Conservation (phyloP, 164 flowering plant genomes). For the Umbellularia californica region DNA sequence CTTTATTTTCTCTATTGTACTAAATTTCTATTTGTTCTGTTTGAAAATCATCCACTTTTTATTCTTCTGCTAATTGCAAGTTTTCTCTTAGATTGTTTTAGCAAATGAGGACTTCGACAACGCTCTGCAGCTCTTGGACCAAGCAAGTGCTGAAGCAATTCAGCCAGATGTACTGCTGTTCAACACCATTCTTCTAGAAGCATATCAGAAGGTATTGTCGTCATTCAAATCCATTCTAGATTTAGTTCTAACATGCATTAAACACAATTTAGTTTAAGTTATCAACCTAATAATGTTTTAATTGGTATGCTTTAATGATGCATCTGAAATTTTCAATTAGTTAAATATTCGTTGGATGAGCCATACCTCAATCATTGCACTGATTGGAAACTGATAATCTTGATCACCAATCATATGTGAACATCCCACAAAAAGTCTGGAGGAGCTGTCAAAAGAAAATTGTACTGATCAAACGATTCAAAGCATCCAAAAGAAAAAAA, state of each 20-base stretch:
- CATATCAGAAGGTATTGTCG: constrained; percentile 45
- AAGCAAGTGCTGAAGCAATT: constrained; percentile 40
- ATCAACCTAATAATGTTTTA: neutral
- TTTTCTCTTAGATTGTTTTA: constrained; percentile 41
- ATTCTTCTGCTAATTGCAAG: neutral
- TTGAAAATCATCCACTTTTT: neutral
- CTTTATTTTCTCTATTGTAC: too few relatives aligned
- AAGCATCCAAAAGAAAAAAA: too few relatives aligned
- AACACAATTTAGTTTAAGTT: neutral
- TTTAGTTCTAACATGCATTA: neutral
- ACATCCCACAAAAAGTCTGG: neutral
- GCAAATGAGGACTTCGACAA: constrained; percentile 44
- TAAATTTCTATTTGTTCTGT: neutral
- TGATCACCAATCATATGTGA: neutral
- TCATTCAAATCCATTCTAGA: neutral
- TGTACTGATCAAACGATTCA: too few relatives aligned
- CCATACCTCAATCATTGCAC: neutral
- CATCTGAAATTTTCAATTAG: neutral
- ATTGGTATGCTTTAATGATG: too few relatives aligned
- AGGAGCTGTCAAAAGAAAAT: too few relatives aligned
- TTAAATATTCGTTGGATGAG: too few relatives aligned
- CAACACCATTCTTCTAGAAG: constrained; percentile 61
- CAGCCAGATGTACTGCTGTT: constrained; percentile 51
- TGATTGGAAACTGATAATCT: neutral
- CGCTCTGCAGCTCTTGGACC: constrained; percentile 55